These are phyloP conservation scores for Emiliania huxleyi DNA, from an alignment of 78 protist genomes.

Conservation along the genomic window DNA sequence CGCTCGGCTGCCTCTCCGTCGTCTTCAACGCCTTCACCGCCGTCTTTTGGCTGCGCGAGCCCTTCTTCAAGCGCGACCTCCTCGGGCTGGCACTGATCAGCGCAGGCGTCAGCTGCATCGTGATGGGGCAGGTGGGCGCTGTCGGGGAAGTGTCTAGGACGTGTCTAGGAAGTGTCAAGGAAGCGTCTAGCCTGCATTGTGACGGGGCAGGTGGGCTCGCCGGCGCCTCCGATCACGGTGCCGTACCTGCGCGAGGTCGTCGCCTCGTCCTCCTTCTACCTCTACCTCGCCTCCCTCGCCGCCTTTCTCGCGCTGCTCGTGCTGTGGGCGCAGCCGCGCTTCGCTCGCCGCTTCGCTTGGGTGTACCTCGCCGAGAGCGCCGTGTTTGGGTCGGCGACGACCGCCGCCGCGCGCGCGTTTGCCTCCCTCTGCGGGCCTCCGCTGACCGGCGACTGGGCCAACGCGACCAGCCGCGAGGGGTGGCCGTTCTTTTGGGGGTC, in stretches of 20 bases:
- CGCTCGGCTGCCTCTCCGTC: conserved; percentile 17
- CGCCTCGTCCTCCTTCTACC: background rate
- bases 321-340: too few relatives aligned
- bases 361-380: background rate
- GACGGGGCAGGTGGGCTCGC: background rate
- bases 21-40: conserved; percentile 19
- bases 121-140: background rate
- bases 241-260: background rate
- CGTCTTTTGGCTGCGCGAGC: background rate
- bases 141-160: too few relatives aligned
- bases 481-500: background rate
- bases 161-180: too few relatives aligned
- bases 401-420: background rate
- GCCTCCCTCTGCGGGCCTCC: background rate
- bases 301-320: background rate
- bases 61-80: background rate
- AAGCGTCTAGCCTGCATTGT: too few relatives aligned
- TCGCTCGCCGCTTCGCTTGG: background rate
- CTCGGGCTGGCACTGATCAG: background rate
- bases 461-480: background rate
- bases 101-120: background rate
- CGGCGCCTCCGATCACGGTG: background rate
- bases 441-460: background rate
- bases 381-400: background rate
- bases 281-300: background rate